phyloP scores from a whole-genome alignment of 2,329 filamentous ascomycete species.

The Trichoderma gracile region DNA sequence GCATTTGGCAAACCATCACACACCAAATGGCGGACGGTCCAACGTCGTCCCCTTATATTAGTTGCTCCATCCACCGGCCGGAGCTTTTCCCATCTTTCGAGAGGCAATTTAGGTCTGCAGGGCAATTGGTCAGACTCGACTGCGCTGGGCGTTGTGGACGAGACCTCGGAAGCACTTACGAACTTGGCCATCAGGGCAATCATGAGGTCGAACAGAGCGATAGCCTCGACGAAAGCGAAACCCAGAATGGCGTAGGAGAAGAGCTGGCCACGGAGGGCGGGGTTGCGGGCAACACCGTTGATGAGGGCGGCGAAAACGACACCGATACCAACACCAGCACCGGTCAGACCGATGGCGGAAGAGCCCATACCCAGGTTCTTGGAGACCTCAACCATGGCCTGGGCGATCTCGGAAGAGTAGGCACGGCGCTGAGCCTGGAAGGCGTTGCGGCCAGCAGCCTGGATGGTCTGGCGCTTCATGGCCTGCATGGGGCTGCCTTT shows the following conservation, averaged over 20 bases:
- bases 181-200: slow-evolving; percentile 94
- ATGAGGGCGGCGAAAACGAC: slow-evolving; percentile 90
- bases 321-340: slow-evolving; percentile 94
- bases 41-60: slow-evolving; percentile 37
- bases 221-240: slow-evolving; percentile 93
- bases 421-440: slow-evolving; percentile 68
- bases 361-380: slow-evolving; percentile 88
- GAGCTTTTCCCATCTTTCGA: slow-evolving; percentile 39
- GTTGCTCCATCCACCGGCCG: slow-evolving; percentile 41
- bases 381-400: slow-evolving; percentile 86
- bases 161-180: slow-evolving; percentile 55
- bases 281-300: slow-evolving; percentile 90
- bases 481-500: slow-evolving; percentile 67
- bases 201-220: slow-evolving; percentile 86
- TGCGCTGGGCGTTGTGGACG: not conserved
- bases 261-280: slow-evolving; percentile 89
- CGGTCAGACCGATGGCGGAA: slow-evolving; percentile 87
- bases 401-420: slow-evolving; percentile 86
- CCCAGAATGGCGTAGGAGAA: slow-evolving; percentile 95
- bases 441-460: slow-evolving; percentile 65
- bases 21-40: slow-evolving; percentile 33
- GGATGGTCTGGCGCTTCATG: slow-evolving; percentile 74
- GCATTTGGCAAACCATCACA: slow-evolving; percentile 34
- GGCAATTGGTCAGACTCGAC: not conserved
- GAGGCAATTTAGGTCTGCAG: slow-evolving; percentile 43